Percentiles rank a stretch among this genome's conserved stretches.
These are phyloP conservation scores for Aspergillus oerlinghausenensis DNA, from an alignment of 2,329 filamentous ascomycete species.

Conservation along the genomic window DNA sequence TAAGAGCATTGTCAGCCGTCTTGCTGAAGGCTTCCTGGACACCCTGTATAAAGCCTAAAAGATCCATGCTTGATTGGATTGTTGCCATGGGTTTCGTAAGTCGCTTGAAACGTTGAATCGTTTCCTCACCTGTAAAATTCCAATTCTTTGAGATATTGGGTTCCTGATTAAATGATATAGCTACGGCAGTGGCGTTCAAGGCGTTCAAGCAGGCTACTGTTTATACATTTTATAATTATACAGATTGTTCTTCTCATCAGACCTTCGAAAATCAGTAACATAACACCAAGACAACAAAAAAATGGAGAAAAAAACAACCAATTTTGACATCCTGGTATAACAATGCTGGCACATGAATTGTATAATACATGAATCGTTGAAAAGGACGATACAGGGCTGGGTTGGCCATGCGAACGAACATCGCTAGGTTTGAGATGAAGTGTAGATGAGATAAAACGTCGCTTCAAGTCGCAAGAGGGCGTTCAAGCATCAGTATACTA, in stretches of 20 bases:
- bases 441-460: neutral
- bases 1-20: slow-evolving; percentile 86
- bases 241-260: neutral
- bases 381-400: neutral
- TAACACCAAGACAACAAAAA: neutral
- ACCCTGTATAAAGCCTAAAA: slow-evolving; percentile 78
- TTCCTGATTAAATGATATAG: neutral
- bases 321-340: slow-evolving; percentile 3
- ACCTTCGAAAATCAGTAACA: neutral
- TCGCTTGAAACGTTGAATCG: neutral
- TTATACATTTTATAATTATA: neutral
- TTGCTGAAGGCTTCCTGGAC: slow-evolving; percentile 88
- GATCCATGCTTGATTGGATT: neutral
- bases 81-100: neutral
- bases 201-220: slow-evolving; percentile 1
- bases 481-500: neutral
- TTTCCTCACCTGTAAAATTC: neutral
- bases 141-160: neutral
- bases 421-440: neutral
- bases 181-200: slow-evolving; percentile 8
- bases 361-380: slow-evolving; percentile 8
- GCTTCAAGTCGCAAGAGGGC: neutral
- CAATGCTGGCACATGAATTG: slow-evolving; percentile 5
- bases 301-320: neutral
- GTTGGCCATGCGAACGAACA: neutral